Base-by-base conservation (phyloP, 2,329 filamentous ascomycete genomes). In the Aspergillus sp. region DNA sequence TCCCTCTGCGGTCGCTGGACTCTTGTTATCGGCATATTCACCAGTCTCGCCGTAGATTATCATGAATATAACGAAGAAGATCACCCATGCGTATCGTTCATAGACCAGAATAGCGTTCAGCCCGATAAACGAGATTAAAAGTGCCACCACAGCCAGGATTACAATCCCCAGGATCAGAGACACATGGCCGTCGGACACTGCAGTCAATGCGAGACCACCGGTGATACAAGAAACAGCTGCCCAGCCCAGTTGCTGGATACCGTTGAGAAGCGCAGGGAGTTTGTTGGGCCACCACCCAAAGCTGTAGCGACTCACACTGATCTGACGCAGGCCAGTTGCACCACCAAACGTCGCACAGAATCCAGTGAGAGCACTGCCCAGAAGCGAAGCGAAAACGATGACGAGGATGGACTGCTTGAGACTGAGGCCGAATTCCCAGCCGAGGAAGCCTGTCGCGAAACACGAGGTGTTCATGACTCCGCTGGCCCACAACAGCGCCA, bases 231-330 rank as follows among this genome's bases (percentile, higher is more conserved):
- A 42, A 17, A 56, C 54, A 4, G 54, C 46, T 1, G 54, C 54
- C 39, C 46, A 56, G n/a, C 54, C 54, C 40, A 56, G 33, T 7
- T 50, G 54, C 22, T 51, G 37, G 33, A 56, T 50, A 4, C 46
- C 30, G 20, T 56, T 56, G 17, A 56, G 41, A 9, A 56, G 19
- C 3, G 54, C 54, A 27, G 51, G 41, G 4, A 56, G 37, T 15
- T 56, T 56, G n/a, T 50, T 56, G 19, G 54, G 54, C 54, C 54
- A 56, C 54, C 54, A 56, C 4, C 54, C 54, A 11, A 56, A 50
- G 27, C 54, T 56, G 13, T 56, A 56, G 8, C 54, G 54, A 24
- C 46, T 45, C 15, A 56, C 54, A 9, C 46, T 50, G 39, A 56
- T 56, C 47, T 56, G 54, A 8, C 54, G 54, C 39, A 56, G 19